A percentile compares a stretch with the other conserved stretches of the same genome.
Conservation (phyloP, 805 yeast genomes). For the Kregervanrija pseudodelftensis region DNA sequence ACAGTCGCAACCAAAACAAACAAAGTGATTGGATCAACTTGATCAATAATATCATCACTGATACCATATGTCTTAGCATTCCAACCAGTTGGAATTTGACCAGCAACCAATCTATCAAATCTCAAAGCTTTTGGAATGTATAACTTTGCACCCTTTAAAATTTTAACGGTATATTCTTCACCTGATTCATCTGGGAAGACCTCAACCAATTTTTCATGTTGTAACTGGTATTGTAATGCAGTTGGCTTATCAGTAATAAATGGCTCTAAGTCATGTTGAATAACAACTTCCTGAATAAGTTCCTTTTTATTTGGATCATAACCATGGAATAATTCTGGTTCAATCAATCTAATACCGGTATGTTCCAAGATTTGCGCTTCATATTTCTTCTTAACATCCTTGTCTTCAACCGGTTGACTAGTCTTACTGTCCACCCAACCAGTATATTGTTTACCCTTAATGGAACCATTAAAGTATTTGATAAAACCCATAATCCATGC, state of each 20-base stretch:
- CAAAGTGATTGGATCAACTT: slow-evolving; percentile 94
- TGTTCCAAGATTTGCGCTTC: slow-evolving; percentile 86
- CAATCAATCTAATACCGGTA: slow-evolving; percentile 94
- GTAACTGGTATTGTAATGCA: slow-evolving; percentile 87
- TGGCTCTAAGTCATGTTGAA: slow-evolving; percentile 94
- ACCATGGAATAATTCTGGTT: slow-evolving; percentile 90
- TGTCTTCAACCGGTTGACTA: slow-evolving; percentile 87
- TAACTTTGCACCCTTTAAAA: slow-evolving; percentile 89
- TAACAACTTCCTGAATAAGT: slow-evolving; percentile 89
- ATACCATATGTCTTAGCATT: slow-evolving; percentile 92
- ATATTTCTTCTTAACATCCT: slow-evolving; percentile 85
- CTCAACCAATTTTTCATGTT: slow-evolving; percentile 93
- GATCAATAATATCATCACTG: slow-evolving; percentile 83
- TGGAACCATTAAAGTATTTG: slow-evolving; percentile 86
- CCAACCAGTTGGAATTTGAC: slow-evolving; percentile 99
- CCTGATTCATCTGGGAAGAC: slow-evolving; percentile 70
- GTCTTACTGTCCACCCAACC: slow-evolving; percentile 99
- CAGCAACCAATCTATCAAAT: slow-evolving; percentile 72
- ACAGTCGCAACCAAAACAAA: slow-evolving; percentile 89
- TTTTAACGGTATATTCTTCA: slow-evolving; percentile 86
- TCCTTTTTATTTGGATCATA: slow-evolving; percentile 93
- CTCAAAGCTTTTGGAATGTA: slow-evolving; percentile 81
- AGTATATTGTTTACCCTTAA: slow-evolving; percentile 84
- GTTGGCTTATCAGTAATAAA: slow-evolving; percentile 93
- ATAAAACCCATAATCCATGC: slow-evolving; percentile 99